phyloP scores from a whole-genome alignment of 495 filamentous ascomycete species.

The Lophium mytilinum region DNA sequence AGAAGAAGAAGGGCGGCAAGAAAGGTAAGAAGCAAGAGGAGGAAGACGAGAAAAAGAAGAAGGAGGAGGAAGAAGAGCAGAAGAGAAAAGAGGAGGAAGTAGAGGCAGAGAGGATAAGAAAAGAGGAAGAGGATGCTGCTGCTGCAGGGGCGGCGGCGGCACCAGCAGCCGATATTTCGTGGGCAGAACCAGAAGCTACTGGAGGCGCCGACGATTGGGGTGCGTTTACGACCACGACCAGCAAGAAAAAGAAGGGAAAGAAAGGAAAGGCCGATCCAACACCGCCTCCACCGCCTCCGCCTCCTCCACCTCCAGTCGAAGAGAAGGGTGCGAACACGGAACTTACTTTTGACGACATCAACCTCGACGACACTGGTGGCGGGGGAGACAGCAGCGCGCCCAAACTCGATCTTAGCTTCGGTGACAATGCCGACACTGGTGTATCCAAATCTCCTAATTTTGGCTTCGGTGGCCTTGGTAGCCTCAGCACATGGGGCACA shows the following conservation, averaged over 20 bases:
- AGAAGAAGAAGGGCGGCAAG: conserved; percentile 25
- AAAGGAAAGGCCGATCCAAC: conserved; percentile 27
- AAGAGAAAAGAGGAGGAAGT: conserved; percentile 32
- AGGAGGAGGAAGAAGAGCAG: conserved; percentile 31
- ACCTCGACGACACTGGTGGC: conserved; percentile 12
- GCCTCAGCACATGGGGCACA: conserved; percentile 6
- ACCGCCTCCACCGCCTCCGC: conserved; percentile 20
- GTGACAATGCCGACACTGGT: conserved; percentile 9
- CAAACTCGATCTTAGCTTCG: conserved; percentile 25
- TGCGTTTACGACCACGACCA: conserved; percentile 26
- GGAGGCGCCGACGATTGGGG: conserved; percentile 34
- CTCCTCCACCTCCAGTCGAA: conserved; percentile 22
- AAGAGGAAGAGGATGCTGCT: conserved; percentile 33
- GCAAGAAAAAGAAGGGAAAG: conserved; percentile 31
- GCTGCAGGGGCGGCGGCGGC: conserved; percentile 22
- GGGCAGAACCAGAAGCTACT: conserved; percentile 20
- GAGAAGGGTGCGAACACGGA: conserved; percentile 20
- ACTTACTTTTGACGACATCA: conserved; percentile 25
- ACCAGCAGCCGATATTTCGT: conserved; percentile 12
- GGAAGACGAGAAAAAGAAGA: conserved; percentile 28
- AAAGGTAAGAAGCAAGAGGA: conserved; percentile 25
- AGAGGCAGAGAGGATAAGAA: conserved; percentile 24
- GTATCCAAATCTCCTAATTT: conserved; percentile 16
- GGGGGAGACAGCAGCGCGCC: conserved; percentile 9
- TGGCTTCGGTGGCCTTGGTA: conserved; percentile 14